phyloP scores from a whole-genome alignment of 176 grass and related monocot genomes.

The Cenchrus fungigraminus region DNA sequence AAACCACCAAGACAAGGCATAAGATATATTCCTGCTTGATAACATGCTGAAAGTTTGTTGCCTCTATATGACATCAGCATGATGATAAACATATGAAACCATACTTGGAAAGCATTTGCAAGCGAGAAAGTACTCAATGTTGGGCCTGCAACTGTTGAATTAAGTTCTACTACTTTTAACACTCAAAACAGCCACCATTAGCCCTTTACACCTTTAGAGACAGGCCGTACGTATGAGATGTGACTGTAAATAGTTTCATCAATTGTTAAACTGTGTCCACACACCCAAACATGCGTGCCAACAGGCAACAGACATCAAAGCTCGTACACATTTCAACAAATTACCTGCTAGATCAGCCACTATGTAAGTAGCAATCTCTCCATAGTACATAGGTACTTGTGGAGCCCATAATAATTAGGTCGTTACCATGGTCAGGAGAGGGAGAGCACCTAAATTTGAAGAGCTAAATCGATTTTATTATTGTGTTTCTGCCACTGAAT shows the following conservation, averaged over 20 bases:
- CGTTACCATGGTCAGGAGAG: constrained; percentile 10
- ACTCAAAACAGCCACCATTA: constrained; percentile 11
- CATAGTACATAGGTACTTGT: constrained; percentile 1
- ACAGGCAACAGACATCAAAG: constrained; percentile 23
- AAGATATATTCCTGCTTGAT: not conserved
- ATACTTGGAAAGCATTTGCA: constrained; percentile 20
- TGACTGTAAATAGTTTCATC: constrained; percentile 23
- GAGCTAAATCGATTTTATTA: constrained; percentile 27
- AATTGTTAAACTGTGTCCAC: constrained; percentile 15
- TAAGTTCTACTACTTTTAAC: constrained; percentile 11
- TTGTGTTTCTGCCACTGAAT: not conserved
- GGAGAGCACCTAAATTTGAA: not conserved
- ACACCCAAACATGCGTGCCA: not conserved
- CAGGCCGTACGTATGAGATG: not conserved
- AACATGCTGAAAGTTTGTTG: constrained; percentile 10
- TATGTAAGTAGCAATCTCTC: constrained; percentile 8
- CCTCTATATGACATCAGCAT: constrained; percentile 40
- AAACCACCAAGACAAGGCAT: constrained; percentile 29
- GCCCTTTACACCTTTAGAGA: constrained; percentile 11
- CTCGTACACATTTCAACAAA: not conserved
- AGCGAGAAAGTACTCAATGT: constrained; percentile 11
- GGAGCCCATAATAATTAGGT: not conserved
- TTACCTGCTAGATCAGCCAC: constrained; percentile 6
- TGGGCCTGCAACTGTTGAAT: not conserved
- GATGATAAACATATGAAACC: constrained; percentile 46